These are phyloP conservation scores for Aureobasidium leucospermi DNA, from an alignment of 2,329 filamentous ascomycete genomes.

Conservation along the genomic window DNA sequence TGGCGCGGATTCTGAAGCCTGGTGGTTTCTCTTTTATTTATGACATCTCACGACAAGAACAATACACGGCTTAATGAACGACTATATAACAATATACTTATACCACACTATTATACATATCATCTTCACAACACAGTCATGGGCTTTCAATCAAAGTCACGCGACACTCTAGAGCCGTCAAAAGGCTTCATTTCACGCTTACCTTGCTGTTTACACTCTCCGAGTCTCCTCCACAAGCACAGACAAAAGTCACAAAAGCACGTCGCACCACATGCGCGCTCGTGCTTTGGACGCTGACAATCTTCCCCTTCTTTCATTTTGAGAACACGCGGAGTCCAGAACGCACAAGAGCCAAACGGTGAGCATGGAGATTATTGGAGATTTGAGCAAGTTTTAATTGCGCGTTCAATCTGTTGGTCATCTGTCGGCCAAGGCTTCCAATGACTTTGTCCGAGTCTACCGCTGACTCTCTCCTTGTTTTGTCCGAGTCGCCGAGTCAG, in stretches of 20 bases:
- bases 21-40: background rate
- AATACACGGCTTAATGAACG: conserved; percentile 3
- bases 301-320: background rate
- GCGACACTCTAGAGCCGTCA: background rate
- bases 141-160: background rate
- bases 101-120: too few relatives aligned
- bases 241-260: background rate
- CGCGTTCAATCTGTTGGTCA: background rate
- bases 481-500: background rate
- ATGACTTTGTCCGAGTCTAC: background rate
- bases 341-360: background rate
- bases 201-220: background rate
- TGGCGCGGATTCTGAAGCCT: background rate
- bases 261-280: conserved; percentile 9
- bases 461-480: background rate
- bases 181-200: background rate
- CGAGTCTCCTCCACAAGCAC: conserved; percentile 3
- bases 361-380: background rate
- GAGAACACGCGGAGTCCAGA: conserved; percentile 1
- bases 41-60: background rate
- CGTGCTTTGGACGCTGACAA: background rate
- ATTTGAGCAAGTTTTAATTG: background rate
- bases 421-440: background rate
- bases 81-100: background rate
- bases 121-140: too few relatives aligned